These are phyloP conservation scores for Hypoxylon intermedium DNA, from an alignment of 495 filamentous ascomycete species.

Conservation along the genomic window DNA sequence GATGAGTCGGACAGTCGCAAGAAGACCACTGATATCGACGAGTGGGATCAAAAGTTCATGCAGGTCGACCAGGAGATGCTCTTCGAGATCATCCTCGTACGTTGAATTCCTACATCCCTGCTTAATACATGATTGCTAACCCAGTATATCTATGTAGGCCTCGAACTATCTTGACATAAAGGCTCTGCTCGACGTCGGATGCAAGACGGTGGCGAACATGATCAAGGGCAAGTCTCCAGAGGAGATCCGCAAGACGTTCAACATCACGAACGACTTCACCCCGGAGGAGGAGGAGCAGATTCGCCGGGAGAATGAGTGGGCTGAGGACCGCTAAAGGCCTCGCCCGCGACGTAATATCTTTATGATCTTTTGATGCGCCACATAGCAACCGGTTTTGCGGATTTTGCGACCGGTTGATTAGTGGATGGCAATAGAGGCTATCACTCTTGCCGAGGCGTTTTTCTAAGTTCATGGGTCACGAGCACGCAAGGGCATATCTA, in stretches of 20 bases:
- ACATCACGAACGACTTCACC: slow-evolving; percentile 84
- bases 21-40: slow-evolving; percentile 98
- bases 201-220: slow-evolving; percentile 87
- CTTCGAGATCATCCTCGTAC: slow-evolving; percentile 96
- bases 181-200: slow-evolving; percentile 79
- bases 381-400: neutral
- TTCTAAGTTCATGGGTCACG: neutral
- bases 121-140: slow-evolving; percentile 11
- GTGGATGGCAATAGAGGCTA: neutral
- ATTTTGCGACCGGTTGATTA: neutral
- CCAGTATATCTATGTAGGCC: slow-evolving; percentile 50
- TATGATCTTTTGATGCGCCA: neutral
- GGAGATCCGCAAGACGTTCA: slow-evolving; percentile 84
- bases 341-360: neutral
- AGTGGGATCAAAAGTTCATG: slow-evolving; percentile 99
- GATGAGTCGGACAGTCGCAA: slow-evolving; percentile 95
- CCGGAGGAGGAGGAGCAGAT: slow-evolving; percentile 86
- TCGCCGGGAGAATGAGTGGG: slow-evolving; percentile 84
- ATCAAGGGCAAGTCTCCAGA: slow-evolving; percentile 86
- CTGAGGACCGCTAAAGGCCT: slow-evolving; percentile 67
- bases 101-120: slow-evolving; percentile 44
- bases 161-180: slow-evolving; percentile 86
- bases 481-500: neutral
- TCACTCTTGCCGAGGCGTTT: neutral
- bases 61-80: slow-evolving; percentile 99